phyloP scores from a whole-genome alignment of 2,329 filamentous ascomycete species.

The Fusarium albidum region DNA sequence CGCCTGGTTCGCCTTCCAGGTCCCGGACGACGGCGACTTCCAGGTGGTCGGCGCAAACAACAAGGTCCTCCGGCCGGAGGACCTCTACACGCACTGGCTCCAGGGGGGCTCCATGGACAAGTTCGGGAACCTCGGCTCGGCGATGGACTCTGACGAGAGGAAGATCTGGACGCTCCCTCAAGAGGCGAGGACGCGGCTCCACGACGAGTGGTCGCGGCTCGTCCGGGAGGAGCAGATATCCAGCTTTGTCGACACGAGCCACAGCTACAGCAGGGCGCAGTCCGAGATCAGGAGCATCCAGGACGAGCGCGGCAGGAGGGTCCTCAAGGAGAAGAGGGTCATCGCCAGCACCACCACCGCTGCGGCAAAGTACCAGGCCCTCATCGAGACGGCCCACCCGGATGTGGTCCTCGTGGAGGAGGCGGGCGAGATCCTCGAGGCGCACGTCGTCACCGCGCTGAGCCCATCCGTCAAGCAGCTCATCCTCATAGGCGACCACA shows the following conservation, averaged over 20 bases:
- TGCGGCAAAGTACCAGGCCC: slow-evolving; percentile 67
- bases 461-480: slow-evolving; percentile 65
- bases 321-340: slow-evolving; percentile 64
- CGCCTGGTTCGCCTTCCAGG: slow-evolving; percentile 65
- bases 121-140: not conserved
- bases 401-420: slow-evolving; percentile 75
- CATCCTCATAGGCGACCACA: slow-evolving; percentile 77
- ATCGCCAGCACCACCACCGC: slow-evolving; percentile 77
- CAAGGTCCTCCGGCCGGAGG: slow-evolving; percentile 46
- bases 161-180: slow-evolving; percentile 62
- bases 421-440: slow-evolving; percentile 76
- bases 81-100: slow-evolving; percentile 36
- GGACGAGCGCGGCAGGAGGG: slow-evolving; percentile 49
- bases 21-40: slow-evolving; percentile 60
- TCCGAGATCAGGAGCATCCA: slow-evolving; percentile 53
- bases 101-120: not conserved
- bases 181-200: slow-evolving; percentile 45
- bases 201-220: slow-evolving; percentile 52
- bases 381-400: slow-evolving; percentile 62
- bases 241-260: slow-evolving; percentile 48
- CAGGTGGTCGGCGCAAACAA: slow-evolving; percentile 54
- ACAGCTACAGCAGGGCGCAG: slow-evolving; percentile 55
- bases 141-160: slow-evolving; percentile 40
- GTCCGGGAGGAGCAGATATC: slow-evolving; percentile 60
- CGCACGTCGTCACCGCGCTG: slow-evolving; percentile 68